Evolutionary conservation across 257 asterid genomes (phyloP), one percentile per base, ranked within the genome.

Genomic region (Solanum neorickii): DNA sequence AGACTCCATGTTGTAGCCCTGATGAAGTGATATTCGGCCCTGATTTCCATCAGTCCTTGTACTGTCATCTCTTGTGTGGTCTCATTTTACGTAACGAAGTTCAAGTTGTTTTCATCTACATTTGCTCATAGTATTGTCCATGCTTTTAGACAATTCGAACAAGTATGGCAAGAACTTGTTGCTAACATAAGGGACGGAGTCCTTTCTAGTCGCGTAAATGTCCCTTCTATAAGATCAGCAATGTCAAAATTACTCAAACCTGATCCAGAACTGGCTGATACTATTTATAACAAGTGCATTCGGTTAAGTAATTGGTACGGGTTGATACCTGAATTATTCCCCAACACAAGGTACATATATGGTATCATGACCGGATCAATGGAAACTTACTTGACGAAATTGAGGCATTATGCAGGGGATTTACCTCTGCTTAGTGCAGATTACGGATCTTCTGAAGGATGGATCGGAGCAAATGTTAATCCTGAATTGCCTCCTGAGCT

Each of bases 341-440:
- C 99, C 0, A 93, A 93, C 59, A 90, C 92, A 6, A 93, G 92
- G 90, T 97, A 97, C 82, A 88, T 97, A 12, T 94, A 95, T 4
- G 99, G 99, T 83, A 95, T 97, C 80, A 97, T 96, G 98, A 97
- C 99, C 0, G 99, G 99, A 9, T 95, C 99, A 15, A 97, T 97
- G 99, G 99, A 95, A 66, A 99, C 97, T 1, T 97, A 97, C 87
- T n/a, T 95, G 91, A 94, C 88, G 27, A 96, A 95, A 76, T 47
- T 97, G 92, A 94, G 98, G 93, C 98, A 95, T 47, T 97, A 94
- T 83, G 98, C 96, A 11, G 98, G 98, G 39, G 95, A 89, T 37
- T 46, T 95, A 23, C 99, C 98, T 56, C 83, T 97, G 69, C 86
- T 94, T 31, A 96, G 99, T 86, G 98, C 99, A 2, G 99, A 95